Conservation (phyloP, 768 basidiomycete species). For the Termitomyces sp. region DNA sequence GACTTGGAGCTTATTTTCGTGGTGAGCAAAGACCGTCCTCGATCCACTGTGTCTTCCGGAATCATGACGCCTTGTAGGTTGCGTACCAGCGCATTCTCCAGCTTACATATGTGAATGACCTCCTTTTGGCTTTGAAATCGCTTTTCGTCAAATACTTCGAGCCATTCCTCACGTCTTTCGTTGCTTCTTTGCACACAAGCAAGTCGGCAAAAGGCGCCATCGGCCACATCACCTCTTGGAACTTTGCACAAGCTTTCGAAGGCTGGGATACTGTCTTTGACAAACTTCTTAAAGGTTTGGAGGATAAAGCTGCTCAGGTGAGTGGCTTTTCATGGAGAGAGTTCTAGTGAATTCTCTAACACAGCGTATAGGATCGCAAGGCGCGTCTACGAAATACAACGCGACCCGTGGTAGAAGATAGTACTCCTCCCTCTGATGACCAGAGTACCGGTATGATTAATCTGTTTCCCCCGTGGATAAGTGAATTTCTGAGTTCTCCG, state of each 20-base stretch:
- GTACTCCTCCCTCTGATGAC: conserved; percentile 57
- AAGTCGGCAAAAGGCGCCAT: conserved; percentile 39
- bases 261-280: conserved; percentile 83
- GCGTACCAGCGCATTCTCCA: conserved; percentile 96
- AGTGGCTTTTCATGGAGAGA: conserved; percentile 10
- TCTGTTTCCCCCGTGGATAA: not conserved
- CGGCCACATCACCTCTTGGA: conserved; percentile 45
- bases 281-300: conserved; percentile 64
- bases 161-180: conserved; percentile 77
- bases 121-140: conserved; percentile 72
- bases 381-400: conserved; percentile 47
- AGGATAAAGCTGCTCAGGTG: conserved; percentile 71
- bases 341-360: conserved; percentile 4
- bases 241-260: conserved; percentile 65
- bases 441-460: conserved; percentile 44
- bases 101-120: conserved; percentile 88
- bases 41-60: conserved; percentile 4
- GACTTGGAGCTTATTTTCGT: conserved; percentile 96
- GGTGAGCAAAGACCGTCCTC: conserved; percentile 41
- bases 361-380: conserved; percentile 57
- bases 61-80: conserved; percentile 45
- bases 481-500: not conserved
- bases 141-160: conserved; percentile 86
- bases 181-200: conserved; percentile 73
- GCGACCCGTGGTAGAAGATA: conserved; percentile 29